Conservation (phyloP, 2,329 filamentous ascomycete species). For the Thelonectria blattea region DNA sequence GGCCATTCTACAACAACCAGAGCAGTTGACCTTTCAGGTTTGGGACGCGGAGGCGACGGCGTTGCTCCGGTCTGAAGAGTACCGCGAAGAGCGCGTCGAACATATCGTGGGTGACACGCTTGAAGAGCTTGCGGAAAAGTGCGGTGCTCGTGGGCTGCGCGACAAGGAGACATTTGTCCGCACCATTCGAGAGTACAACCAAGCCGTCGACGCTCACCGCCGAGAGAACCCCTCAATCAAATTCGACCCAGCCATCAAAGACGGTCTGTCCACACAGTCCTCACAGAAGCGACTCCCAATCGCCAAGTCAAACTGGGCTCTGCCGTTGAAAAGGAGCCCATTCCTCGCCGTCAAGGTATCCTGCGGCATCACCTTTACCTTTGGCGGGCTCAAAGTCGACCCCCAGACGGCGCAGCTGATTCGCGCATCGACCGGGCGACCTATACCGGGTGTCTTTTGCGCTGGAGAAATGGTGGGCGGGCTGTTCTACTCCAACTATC, state of each 20-base stretch:
- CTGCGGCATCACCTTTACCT: slow-evolving; percentile 72
- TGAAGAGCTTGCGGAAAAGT: slow-evolving; percentile 61
- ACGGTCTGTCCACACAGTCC: slow-evolving; percentile 67
- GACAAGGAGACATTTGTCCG: slow-evolving; percentile 53
- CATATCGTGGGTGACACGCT: slow-evolving; percentile 58
- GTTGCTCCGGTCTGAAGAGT: slow-evolving; percentile 67
- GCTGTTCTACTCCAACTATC: slow-evolving; percentile 68
- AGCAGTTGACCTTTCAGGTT: slow-evolving; percentile 66
- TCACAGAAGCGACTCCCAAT: slow-evolving; percentile 48
- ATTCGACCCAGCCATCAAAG: slow-evolving; percentile 66
- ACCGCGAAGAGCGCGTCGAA: slow-evolving; percentile 61
- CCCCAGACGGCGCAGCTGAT: slow-evolving; percentile 61
- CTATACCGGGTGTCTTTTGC: slow-evolving; percentile 64
- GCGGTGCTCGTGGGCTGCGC: slow-evolving; percentile 53
- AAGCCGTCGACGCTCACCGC: slow-evolving; percentile 56
- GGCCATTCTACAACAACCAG: slow-evolving; percentile 65
- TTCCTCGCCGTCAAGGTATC: slow-evolving; percentile 69
- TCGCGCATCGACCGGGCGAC: slow-evolving; percentile 47
- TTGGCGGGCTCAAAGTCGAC: slow-evolving; percentile 66
- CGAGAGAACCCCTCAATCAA: slow-evolving; percentile 50
- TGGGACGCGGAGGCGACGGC: slow-evolving; percentile 61
- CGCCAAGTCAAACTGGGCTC: slow-evolving; percentile 71
- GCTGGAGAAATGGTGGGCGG: slow-evolving; percentile 72
- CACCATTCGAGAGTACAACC: slow-evolving; percentile 63
- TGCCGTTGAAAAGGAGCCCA: slow-evolving; percentile 61